Percentiles rank a stretch among this genome's conserved stretches.
Evolutionary conservation across 2,329 filamentous ascomycete genomes (phyloP).

Genomic region (Monilinia fructigena): DNA sequence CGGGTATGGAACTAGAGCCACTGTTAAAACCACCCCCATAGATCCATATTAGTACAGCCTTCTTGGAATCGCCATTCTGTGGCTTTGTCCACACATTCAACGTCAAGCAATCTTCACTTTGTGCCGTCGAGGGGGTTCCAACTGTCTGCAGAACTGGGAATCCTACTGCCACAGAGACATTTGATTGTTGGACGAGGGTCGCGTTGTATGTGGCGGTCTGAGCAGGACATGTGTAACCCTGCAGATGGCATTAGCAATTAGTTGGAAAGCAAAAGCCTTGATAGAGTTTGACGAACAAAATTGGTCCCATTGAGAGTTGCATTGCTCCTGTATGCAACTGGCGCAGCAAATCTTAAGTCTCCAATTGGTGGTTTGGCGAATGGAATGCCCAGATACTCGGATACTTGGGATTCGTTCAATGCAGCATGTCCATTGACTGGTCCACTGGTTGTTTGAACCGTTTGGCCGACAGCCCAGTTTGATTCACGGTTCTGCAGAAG

Average conservation of each 20-base stretch:
- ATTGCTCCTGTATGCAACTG: slow-evolving; percentile 28
- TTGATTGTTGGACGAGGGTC: slow-evolving; percentile 4
- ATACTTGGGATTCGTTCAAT: slow-evolving; percentile 30
- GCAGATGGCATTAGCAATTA: slow-evolving; percentile 27
- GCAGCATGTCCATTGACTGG: slow-evolving; percentile 35
- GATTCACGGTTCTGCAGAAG: slow-evolving; percentile 20
- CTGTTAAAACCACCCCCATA: slow-evolving; percentile 43
- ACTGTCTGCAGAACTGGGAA: neutral
- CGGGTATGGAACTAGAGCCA: slow-evolving; percentile 42
- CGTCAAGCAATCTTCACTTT: slow-evolving; percentile 43
- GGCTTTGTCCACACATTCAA: slow-evolving; percentile 44
- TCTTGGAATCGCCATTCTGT: slow-evolving; percentile 36
- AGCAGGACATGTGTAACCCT: slow-evolving; percentile 23
- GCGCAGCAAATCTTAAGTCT: slow-evolving; percentile 42
- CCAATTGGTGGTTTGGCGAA: slow-evolving; percentile 45
- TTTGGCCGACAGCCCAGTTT: slow-evolving; percentile 36
- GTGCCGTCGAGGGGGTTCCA: neutral
- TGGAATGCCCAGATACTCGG: slow-evolving; percentile 44
- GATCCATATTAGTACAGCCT: slow-evolving; percentile 46
- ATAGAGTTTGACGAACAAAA: slow-evolving; percentile 32
- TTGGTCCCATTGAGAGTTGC: slow-evolving; percentile 30
- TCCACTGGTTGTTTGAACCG: slow-evolving; percentile 36
- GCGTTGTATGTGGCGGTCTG: slow-evolving; percentile 9
- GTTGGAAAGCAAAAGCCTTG: slow-evolving; percentile 8
- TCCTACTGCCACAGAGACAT: slow-evolving; percentile 1